Base-by-base conservation (phyloP, 192 early-diverging fungal genomes). In the Coemansia sp. region DNA sequence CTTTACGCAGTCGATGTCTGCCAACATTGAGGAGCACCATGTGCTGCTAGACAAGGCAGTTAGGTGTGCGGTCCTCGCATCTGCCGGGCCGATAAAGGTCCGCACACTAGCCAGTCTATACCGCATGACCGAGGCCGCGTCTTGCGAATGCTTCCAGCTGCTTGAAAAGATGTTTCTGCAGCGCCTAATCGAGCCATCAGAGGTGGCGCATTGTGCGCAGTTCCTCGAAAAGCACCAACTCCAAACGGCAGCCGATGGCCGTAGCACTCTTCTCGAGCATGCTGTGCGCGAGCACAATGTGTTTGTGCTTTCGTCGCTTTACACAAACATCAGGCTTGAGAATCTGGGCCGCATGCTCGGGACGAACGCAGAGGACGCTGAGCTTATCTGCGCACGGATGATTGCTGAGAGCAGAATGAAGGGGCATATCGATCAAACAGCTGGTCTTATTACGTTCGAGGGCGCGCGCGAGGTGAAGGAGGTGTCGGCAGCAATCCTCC, bases 211-310 rank as follows among this genome's bases (percentile, higher is more conserved):
- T 56, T 96, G 96, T 67, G 82, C 85, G 11, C 88, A 61, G 78
- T 25, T 57, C 34, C 55, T 57, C n/a, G 55, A 57, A 13, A 15
- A 34, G 33, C 55, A 57, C 17, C 55, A 57, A 33, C 55, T 13
- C 55, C 55, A 57, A 36, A 57, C 3, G n/a, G 9, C 34, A 3
- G 55, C 32, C 11, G 34, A 57, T 17, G 83, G 40, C 93, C 95
- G 75, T 94, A 95, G 63, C 66, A 63, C 55, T 2, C 91, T 94
- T 1, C 83, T 98, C 19, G 93, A 93, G 71, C 85, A 91, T 3
- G 96, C 95, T 9, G 93, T 98, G 23, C 94, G 92, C 43, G 94
- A 98, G 76, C 96, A 98, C 81, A 98, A 98, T 71, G 69, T 92
- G 20, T 83, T 97, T 46, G 87, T 93, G 15, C 89, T 93, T 2